phyloP scores from a whole-genome alignment of 371 early-diverging fungal species.

The Batrachochytrium dendrobatidis region DNA sequence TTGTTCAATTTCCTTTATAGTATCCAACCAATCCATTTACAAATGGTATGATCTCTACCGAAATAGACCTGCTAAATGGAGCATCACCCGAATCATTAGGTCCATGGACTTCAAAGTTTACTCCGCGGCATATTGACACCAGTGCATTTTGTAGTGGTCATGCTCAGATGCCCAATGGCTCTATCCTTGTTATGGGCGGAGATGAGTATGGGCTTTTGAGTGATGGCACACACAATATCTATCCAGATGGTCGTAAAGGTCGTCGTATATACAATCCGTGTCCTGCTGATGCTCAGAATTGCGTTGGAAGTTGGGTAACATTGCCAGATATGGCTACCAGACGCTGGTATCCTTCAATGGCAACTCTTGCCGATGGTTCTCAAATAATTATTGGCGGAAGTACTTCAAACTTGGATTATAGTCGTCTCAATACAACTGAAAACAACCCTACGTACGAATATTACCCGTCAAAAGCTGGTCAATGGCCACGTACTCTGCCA shows the following conservation, averaged over 20 bases:
- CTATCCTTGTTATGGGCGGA: slow-evolving; percentile 17
- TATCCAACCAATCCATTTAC: slow-evolving; percentile 5
- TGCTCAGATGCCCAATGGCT: slow-evolving; percentile 19
- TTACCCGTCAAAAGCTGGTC: slow-evolving; percentile 13
- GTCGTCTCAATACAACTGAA: neutral
- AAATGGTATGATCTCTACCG: neutral
- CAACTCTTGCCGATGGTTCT: slow-evolving; percentile 14
- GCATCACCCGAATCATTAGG: neutral
- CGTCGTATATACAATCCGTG: slow-evolving; percentile 9
- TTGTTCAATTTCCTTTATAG: neutral
- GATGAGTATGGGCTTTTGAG: slow-evolving; percentile 8
- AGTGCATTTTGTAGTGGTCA: slow-evolving; percentile 20
- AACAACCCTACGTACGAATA: slow-evolving; percentile 35
- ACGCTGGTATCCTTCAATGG: slow-evolving; percentile 18
- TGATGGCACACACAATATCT: neutral
- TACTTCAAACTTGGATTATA: neutral
- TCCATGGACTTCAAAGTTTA: neutral
- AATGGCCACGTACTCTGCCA: slow-evolving; percentile 4
- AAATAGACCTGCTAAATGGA: slow-evolving; percentile 9
- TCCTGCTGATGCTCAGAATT: neutral
- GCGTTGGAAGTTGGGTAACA: slow-evolving; percentile 3
- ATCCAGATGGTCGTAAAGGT: slow-evolving; percentile 7
- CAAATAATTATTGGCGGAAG: neutral
- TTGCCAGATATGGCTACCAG: slow-evolving; percentile 7
- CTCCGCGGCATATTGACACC: neutral